phyloP scores from a whole-genome alignment of 2,329 filamentous ascomycete genomes.

The Arthroderma sp. region DNA sequence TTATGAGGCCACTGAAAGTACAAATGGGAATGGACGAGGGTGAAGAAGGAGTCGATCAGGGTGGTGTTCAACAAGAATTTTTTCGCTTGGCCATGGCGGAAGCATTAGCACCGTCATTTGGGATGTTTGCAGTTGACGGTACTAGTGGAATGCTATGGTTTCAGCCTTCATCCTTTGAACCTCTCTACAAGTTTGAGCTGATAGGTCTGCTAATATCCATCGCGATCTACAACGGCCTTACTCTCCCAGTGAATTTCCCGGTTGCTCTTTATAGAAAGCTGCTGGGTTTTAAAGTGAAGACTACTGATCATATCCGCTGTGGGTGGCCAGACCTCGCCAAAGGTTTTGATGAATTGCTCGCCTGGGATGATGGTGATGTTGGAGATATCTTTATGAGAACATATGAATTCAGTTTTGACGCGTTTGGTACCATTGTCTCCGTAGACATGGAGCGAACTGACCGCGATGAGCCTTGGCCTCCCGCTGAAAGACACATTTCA shows the following conservation, averaged over 20 bases:
- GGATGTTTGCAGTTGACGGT: conserved; percentile 62
- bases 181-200: conserved; percentile 80
- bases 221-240: conserved; percentile 85
- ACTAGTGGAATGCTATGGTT: conserved; percentile 79
- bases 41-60: conserved; percentile 84
- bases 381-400: conserved; percentile 71
- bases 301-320: conserved; percentile 65
- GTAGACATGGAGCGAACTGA: conserved; percentile 40
- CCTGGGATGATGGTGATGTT: conserved; percentile 70
- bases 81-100: conserved; percentile 74
- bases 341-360: conserved; percentile 57
- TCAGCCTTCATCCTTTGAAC: conserved; percentile 64
- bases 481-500: conserved; percentile 8
- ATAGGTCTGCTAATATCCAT: conserved; percentile 78
- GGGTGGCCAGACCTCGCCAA: conserved; percentile 75
- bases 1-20: conserved; percentile 77
- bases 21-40: conserved; percentile 68
- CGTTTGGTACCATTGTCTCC: conserved; percentile 40
- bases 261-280: conserved; percentile 71
- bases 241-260: conserved; percentile 80
- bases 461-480: conserved; percentile 25
- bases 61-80: conserved; percentile 92
- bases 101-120: conserved; percentile 63
- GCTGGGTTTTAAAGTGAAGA: conserved; percentile 53
- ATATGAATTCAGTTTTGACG: conserved; percentile 68